phyloP scores from a whole-genome alignment of 495 filamentous ascomycete genomes.

The Talaromyces proteolyticus region DNA sequence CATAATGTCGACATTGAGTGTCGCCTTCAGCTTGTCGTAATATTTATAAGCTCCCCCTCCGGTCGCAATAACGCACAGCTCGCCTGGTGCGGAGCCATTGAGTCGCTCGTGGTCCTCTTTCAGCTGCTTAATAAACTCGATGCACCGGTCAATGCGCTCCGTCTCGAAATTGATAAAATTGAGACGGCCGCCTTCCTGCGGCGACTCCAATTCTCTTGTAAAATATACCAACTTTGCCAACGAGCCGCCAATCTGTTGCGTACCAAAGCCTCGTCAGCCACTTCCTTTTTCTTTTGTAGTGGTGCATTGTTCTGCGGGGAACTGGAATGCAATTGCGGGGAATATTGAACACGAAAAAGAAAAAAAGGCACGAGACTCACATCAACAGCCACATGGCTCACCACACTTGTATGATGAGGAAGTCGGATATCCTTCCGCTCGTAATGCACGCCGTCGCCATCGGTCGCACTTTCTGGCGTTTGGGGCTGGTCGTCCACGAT shows the following conservation, averaged over 20 bases:
- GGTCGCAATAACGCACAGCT: conserved; percentile 86
- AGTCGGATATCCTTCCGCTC: conserved; percentile 91
- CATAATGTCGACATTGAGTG: conserved; percentile 77
- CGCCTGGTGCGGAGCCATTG: conserved; percentile 58
- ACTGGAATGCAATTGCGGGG: conserved; percentile 11
- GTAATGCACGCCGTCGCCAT: conserved; percentile 58
- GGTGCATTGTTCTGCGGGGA: conserved; percentile 30
- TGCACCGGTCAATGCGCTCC: conserved; percentile 82
- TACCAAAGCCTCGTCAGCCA: neutral
- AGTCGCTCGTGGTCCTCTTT: conserved; percentile 70
- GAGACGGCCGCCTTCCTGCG: conserved; percentile 78
- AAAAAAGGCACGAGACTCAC: conserved; percentile 52
- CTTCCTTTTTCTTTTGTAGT: neutral
- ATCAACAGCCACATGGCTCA: conserved; percentile 96
- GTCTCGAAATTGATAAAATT: conserved; percentile 97
- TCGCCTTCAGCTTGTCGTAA: conserved; percentile 81
- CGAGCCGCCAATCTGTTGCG: conserved; percentile 79
- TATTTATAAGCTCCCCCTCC: conserved; percentile 94
- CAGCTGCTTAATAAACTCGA: conserved; percentile 78
- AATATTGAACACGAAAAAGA: conserved; percentile 8
- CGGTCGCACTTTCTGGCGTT: conserved; percentile 38
- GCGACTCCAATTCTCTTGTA: conserved; percentile 73
- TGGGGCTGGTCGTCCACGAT: conserved; percentile 78
- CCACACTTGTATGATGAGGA: conserved; percentile 85
- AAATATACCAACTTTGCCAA: conserved; percentile 97